Base-by-base conservation (phyloP, 208 protist genomes). In the Trypanosoma conorhini region DNA sequence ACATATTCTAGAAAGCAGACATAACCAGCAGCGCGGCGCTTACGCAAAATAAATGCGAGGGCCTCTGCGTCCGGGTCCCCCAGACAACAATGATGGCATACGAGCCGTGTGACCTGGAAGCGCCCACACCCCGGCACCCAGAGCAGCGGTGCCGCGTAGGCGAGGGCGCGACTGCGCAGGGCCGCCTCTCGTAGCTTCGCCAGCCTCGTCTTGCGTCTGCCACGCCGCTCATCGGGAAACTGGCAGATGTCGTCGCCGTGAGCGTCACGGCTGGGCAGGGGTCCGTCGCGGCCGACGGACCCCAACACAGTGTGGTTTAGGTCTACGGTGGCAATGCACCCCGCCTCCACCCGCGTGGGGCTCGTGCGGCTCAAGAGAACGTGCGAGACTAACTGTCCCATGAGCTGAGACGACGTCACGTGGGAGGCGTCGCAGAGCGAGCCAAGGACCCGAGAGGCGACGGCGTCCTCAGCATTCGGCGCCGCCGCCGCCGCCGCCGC, bases 61-160 rank as follows among this genome's bases (percentile, higher is more conserved):
- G 77, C 87, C 56, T 77, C 69, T 21, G 84, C 87, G 61, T 93
- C 88, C 21, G 57, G 33, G 72, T 90, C 83, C 26, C 59, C 76
- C 30, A 93, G 70, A 24, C 33, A 61, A 67, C 84, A 87, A 74
- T 87, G 60, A 21, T 52, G 56, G 61, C 80, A 85, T 13, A 71
- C 35, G 33, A 90, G 75, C 7, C 63, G 44, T 21, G 51, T 67
- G 22, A 89, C 62, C n/a, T 67, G 61, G 60, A 83, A 89, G 31
- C 57, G 63, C 3, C 42, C 68, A 15, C 56, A 48, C 15, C 76
- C 83, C 7, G 75, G 77, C 15, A 77, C 59, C 62, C 82, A 92
- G 21, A 89, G 76, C 42, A 89, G 76, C 22, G 87, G 87, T 0
- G 70, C 71, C 3, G 88, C 62, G 58, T 85, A 86, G 19, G 74